Evolutionary conservation across 805 yeast genomes (phyloP).

Genomic region (Metschnikowia chrysomelidarum): DNA sequence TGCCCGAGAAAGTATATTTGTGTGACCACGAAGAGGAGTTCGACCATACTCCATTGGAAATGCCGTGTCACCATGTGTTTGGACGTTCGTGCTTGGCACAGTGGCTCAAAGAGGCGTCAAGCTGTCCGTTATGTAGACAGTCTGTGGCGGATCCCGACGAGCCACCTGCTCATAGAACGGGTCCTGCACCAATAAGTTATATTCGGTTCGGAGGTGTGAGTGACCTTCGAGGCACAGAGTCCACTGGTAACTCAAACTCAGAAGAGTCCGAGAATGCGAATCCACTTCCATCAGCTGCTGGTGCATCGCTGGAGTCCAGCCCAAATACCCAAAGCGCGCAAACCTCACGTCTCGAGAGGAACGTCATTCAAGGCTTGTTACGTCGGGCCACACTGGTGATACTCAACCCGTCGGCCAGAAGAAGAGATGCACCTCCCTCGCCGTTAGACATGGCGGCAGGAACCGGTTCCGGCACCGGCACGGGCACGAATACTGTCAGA

Average conservation of each 20-base stretch:
- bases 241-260: not conserved
- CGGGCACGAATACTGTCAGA: constrained; percentile 1
- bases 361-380: constrained; percentile 11
- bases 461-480: no score
- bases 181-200: constrained; percentile 12
- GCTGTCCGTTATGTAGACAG: constrained; percentile 86
- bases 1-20: constrained; percentile 14
- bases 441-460: constrained; percentile 8
- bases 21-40: constrained; percentile 17
- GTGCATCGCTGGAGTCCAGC: no score
- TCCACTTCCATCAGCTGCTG: no score
- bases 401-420: constrained; percentile 8
- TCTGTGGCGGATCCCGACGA: constrained; percentile 18
- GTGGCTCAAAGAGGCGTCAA: constrained; percentile 73
- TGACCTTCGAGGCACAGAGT: constrained; percentile 1
- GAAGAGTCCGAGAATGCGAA: no score
- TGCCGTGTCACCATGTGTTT: constrained; percentile 87
- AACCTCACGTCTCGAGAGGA: no score
- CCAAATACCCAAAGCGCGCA: no score
- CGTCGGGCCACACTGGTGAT: constrained; percentile 16
- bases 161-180: constrained; percentile 2
- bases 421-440: constrained; percentile 12
- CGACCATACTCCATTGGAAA: constrained; percentile 60
- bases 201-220: constrained; percentile 16
- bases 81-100: constrained; percentile 81